Percentiles rank a stretch among this genome's conserved stretches.
phyloP scores from a whole-genome alignment of 495 filamentous ascomycete species.

The Hypoxylon cercidicola region DNA sequence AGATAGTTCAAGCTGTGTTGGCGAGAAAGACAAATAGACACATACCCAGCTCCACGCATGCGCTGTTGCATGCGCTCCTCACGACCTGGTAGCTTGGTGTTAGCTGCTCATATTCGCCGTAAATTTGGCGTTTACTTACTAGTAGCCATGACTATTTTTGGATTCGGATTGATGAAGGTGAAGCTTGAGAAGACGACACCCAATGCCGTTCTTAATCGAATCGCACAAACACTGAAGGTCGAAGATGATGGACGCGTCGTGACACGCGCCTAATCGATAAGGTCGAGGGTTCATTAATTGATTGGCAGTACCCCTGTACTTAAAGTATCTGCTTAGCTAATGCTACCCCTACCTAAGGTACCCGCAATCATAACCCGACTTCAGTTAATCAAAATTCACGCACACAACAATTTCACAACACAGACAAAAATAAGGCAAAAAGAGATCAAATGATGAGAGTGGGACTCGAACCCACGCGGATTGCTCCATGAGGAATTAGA shows the following conservation, averaged over 20 bases:
- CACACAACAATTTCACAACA: no score
- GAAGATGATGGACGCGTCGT: conserved; percentile 27
- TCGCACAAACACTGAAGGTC: conserved; percentile 7
- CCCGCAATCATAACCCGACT: no score
- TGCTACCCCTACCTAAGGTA: neutral
- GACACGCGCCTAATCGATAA: conserved; percentile 26
- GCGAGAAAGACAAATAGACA: neutral
- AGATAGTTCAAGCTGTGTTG: neutral
- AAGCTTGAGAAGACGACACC: no score
- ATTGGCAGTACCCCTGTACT: neutral
- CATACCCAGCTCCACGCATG: conserved; percentile 62
- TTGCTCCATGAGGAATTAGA: conserved; percentile 50
- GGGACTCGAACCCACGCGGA: conserved; percentile 40
- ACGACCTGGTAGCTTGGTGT: conserved; percentile 46
- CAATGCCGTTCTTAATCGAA: no score
- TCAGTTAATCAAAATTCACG: no score
- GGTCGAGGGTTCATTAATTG: neutral
- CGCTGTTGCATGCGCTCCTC: conserved; percentile 62
- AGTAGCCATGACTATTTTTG: conserved; percentile 33
- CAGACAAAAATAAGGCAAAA: no score
- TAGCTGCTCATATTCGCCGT: conserved; percentile 27
- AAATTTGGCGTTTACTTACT: conserved; percentile 26
- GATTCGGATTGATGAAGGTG: no score
- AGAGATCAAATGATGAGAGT: neutral
- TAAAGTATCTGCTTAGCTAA: neutral